Percentiles rank a stretch among this genome's conserved stretches.
phyloP scores from a whole-genome alignment of 176 grass and related monocot genomes.

The Puya raimondii region DNA sequence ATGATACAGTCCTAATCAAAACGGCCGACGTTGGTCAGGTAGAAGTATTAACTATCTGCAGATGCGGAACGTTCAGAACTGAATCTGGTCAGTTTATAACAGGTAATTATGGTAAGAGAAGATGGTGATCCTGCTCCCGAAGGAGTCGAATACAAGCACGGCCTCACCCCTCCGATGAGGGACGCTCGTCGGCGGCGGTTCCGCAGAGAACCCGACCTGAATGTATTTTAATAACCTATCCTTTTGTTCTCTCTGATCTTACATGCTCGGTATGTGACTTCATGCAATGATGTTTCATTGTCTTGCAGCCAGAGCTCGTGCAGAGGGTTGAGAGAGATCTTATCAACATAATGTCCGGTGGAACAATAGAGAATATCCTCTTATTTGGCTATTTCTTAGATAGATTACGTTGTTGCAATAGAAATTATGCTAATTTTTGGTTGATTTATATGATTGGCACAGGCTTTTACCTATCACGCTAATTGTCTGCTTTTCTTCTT shows the following conservation, averaged over 20 bases:
- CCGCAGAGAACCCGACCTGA: slow-evolving; percentile 83
- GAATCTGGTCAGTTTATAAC: slow-evolving; percentile 17
- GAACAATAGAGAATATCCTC: slow-evolving; percentile 65
- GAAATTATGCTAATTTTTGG: not conserved
- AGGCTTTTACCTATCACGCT: too few species aligned
- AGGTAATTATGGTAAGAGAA: slow-evolving; percentile 88
- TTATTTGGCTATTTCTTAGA: not conserved
- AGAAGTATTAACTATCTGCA: slow-evolving; percentile 7
- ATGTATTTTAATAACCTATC: slow-evolving; percentile 35
- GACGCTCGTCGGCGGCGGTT: slow-evolving; percentile 69
- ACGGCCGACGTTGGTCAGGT: slow-evolving; percentile 88
- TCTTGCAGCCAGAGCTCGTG: slow-evolving; percentile 62
- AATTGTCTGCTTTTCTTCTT: too few species aligned
- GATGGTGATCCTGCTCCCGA: slow-evolving; percentile 65
- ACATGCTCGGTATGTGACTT: not conserved
- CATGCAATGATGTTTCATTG: slow-evolving; percentile 2
- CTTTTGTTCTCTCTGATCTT: slow-evolving; percentile 1
- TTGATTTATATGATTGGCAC: not conserved
- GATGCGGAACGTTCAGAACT: slow-evolving; percentile 11
- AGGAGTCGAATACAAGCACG: slow-evolving; percentile 84
- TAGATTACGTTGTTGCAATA: slow-evolving; percentile 3
- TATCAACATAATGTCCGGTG: slow-evolving; percentile 56
- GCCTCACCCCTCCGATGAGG: slow-evolving; percentile 86
- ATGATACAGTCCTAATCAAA: slow-evolving; percentile 83
- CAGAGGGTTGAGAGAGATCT: slow-evolving; percentile 72